Conservation (phyloP, 257 asterid genomes). For the Solanum lycopersicoides region DNA sequence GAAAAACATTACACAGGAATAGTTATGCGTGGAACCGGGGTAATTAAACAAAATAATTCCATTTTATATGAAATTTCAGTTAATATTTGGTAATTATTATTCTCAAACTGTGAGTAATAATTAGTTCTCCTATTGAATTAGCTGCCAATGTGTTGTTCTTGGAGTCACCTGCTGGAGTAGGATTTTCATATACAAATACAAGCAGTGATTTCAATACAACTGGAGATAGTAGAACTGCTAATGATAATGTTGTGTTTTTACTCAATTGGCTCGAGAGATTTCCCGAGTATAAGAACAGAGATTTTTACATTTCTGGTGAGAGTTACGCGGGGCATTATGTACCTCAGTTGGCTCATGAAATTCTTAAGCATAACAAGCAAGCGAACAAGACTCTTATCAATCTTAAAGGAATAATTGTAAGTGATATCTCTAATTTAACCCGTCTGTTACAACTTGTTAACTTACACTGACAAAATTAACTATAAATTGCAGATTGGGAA, state of each 20-base stretch:
- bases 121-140: not conserved
- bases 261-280: constrained; percentile 42
- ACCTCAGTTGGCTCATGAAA: constrained; percentile 25
- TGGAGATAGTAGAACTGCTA: constrained; percentile 21
- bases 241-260: constrained; percentile 28
- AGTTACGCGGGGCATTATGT: constrained; percentile 42
- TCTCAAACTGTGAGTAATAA: not conserved
- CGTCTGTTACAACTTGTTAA: not conserved
- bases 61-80: not conserved
- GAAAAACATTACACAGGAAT: constrained; percentile 23
- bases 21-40: constrained; percentile 31
- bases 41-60: not conserved
- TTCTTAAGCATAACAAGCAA: constrained; percentile 12
- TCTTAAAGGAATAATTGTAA: constrained; percentile 31
- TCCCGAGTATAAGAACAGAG: constrained; percentile 25
- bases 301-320: constrained; percentile 32
- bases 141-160: constrained; percentile 38
- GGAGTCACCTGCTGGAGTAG: constrained; percentile 44
- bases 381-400: constrained; percentile 16
- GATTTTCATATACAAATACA: constrained; percentile 46
- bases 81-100: not conserved
- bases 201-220: constrained; percentile 9
- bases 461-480: not conserved
- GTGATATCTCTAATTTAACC: not conserved
- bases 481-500: constrained; percentile 11